These are phyloP conservation scores for Neonothopanus nambi DNA, from an alignment of 1,284 basidiomycete species.

Conservation along the genomic window DNA sequence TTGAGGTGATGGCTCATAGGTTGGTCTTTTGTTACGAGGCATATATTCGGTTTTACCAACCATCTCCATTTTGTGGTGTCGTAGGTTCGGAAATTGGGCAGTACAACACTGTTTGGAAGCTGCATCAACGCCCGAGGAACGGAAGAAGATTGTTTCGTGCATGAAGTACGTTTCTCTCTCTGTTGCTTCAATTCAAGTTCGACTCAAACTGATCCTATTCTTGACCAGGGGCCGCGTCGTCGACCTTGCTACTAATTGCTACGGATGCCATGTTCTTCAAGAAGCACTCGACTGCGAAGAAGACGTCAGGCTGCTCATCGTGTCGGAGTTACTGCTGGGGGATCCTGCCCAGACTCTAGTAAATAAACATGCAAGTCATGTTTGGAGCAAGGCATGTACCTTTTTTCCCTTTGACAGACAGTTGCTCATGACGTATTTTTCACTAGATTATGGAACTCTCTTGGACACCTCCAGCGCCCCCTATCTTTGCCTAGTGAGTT, in stretches of 20 bases:
- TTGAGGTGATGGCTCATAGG: constrained; percentile 87
- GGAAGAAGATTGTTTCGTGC: constrained; percentile 74
- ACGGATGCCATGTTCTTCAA: no score
- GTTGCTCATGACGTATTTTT: neutral
- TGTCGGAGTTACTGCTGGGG: no score
- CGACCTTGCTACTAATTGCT: no score
- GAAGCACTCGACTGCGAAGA: no score
- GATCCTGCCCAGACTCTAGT: constrained; percentile 80
- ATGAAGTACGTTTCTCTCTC: constrained; percentile 58
- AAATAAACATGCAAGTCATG: constrained; percentile 84
- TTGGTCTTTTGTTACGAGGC: constrained; percentile 29
- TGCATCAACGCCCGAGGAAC: constrained; percentile 65
- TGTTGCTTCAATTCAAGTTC: constrained; percentile 5
- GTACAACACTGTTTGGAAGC: constrained; percentile 79
- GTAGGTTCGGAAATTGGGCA: no score
- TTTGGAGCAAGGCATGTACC: constrained; percentile 75
- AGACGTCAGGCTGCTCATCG: no score
- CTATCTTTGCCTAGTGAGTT: constrained; percentile 78
- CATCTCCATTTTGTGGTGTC: no score
- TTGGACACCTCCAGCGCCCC: constrained; percentile 78
- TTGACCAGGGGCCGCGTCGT: constrained; percentile 74
- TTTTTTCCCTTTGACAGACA: neutral
- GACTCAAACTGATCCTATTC: no score
- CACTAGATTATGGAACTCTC: constrained; percentile 81
- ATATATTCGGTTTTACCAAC: no score